These are phyloP conservation scores for Beauveria rudraprayagi DNA, from an alignment of 2,329 filamentous ascomycete genomes.

Conservation along the genomic window DNA sequence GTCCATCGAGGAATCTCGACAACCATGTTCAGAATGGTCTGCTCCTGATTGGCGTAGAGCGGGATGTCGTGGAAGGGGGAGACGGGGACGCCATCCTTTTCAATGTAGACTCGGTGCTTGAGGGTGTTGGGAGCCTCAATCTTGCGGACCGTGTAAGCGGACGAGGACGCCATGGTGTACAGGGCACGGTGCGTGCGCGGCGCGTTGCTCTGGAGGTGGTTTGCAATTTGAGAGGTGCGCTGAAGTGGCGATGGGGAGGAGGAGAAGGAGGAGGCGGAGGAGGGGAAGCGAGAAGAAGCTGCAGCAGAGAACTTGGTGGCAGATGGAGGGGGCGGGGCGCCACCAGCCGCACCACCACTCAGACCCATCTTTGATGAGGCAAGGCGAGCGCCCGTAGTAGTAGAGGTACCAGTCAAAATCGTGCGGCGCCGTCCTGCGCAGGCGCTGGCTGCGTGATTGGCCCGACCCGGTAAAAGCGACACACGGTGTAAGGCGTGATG, in stretches of 20 bases:
- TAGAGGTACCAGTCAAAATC: background rate
- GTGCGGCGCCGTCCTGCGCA: background rate
- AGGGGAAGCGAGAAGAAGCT: constrained; percentile 15
- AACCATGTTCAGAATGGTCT: constrained; percentile 97
- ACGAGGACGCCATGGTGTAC: constrained; percentile 48
- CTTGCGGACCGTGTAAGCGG: constrained; percentile 73
- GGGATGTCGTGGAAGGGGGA: constrained; percentile 98
- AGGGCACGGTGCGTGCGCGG: constrained; percentile 17
- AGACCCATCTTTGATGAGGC: constrained; percentile 17
- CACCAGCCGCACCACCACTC: constrained; percentile 10
- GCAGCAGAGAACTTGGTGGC: constrained; percentile 11
- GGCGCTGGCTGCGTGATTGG: constrained; percentile 5
- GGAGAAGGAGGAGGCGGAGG: constrained; percentile 16
- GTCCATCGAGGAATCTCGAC: constrained; percentile 99
- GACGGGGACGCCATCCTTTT: constrained; percentile 90
- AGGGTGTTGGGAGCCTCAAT: constrained; percentile 84
- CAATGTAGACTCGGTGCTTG: constrained; percentile 95
- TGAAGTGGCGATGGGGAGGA: constrained; percentile 38
- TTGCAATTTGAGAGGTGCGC: constrained; percentile 47
- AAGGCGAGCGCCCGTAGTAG: background rate
- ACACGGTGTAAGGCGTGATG: constrained; percentile 7
- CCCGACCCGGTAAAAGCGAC: background rate
- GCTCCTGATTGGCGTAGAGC: constrained; percentile 91
- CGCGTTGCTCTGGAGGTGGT: constrained; percentile 39
- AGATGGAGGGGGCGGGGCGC: constrained; percentile 32